These are phyloP conservation scores for Flaveria ramosissima DNA, from an alignment of 129 eudicot genomes.

Conservation along the genomic window DNA sequence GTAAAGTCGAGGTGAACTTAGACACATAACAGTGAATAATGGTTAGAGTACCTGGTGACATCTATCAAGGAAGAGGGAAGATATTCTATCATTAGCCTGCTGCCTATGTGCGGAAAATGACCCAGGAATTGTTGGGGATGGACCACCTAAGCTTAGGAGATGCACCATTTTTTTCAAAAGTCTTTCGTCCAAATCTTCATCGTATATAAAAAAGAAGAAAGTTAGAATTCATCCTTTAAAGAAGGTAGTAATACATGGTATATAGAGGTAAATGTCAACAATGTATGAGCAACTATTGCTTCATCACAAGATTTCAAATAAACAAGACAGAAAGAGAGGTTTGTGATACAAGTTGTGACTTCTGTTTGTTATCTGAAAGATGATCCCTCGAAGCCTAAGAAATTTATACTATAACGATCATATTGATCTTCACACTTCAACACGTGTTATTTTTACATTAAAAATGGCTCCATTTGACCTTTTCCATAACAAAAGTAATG, in stretches of 20 bases:
- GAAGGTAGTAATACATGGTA: neutral
- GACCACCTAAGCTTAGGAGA: neutral
- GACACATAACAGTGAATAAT: too few relatives aligned
- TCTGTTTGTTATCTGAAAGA: neutral
- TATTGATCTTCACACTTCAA: neutral
- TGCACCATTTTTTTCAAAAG: constrained; percentile 26
- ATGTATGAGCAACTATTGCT: neutral
- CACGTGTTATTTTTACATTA: neutral
- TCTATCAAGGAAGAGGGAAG: too few relatives aligned
- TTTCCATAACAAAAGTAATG: too few relatives aligned
- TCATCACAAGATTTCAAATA: neutral
- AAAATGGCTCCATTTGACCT: neutral
- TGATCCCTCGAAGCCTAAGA: neutral
- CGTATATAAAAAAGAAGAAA: neutral
- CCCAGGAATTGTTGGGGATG: too few relatives aligned
- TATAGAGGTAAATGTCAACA: neutral
- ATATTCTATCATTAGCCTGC: too few relatives aligned
- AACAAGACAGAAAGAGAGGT: neutral
- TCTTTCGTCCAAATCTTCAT: constrained; percentile 20
- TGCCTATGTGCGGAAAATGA: too few relatives aligned
- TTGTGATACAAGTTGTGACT: neutral
- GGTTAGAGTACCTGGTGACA: too few relatives aligned
- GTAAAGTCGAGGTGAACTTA: too few relatives aligned
- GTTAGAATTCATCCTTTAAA: neutral
- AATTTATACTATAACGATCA: neutral